A percentile compares a stretch with the other conserved stretches of the same genome.
These are phyloP conservation scores for Rhizophora mangle DNA, from an alignment of 345 rosid genomes.

Conservation along the genomic window DNA sequence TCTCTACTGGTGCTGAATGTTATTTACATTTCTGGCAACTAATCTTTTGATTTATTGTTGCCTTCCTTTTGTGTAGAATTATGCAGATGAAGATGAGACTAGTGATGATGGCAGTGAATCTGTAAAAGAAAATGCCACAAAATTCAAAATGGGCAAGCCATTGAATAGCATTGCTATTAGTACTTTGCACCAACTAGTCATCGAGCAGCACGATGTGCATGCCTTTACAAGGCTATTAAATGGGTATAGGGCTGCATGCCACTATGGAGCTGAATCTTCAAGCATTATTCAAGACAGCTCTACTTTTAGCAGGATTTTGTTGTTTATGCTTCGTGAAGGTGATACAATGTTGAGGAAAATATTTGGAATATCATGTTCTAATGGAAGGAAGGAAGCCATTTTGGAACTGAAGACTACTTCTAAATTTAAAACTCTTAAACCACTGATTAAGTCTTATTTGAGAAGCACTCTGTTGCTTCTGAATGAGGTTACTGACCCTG, in stretches of 20 bases:
- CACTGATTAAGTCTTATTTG: conserved; percentile 66
- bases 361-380: conserved; percentile 57
- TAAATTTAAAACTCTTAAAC: conserved; percentile 67
- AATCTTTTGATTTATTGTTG: conserved; percentile 3
- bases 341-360: conserved; percentile 54
- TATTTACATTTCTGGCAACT: not conserved
- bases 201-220: conserved; percentile 49
- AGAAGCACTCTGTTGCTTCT: conserved; percentile 70
- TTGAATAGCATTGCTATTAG: conserved; percentile 48
- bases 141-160: conserved; percentile 26
- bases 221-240: conserved; percentile 61
- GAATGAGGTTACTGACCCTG: conserved; percentile 59
- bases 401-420: conserved; percentile 59
- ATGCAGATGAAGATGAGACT: conserved; percentile 45
- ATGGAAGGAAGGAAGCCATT: conserved; percentile 52
- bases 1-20: not conserved
- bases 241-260: conserved; percentile 81
- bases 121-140: conserved; percentile 32
- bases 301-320: conserved; percentile 51
- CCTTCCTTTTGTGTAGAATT: conserved; percentile 31
- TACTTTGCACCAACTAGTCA: conserved; percentile 44
- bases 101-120: conserved; percentile 34
- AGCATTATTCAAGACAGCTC: conserved; percentile 37
- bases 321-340: conserved; percentile 62
- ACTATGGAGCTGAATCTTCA: conserved; percentile 54